Evolutionary conservation across 73 alveolate genomes (phyloP), one percentile per base, ranked within the genome.

Genomic region (Effrenium voratum): DNA sequence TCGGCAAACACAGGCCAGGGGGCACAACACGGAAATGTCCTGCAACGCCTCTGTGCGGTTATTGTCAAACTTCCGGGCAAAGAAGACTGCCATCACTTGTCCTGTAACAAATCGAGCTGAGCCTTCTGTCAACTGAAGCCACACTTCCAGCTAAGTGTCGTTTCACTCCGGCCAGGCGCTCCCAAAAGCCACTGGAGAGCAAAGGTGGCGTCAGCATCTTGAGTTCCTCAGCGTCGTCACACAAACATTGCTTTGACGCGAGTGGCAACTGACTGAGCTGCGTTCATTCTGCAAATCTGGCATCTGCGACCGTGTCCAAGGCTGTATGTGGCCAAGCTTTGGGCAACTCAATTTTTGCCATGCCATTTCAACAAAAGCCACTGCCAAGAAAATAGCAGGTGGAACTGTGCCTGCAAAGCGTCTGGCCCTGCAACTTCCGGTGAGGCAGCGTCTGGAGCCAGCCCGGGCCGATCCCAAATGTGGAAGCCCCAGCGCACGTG

Each of bases 401-500:
- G n/a, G n/a, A n/a, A n/a, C n/a, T n/a, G n/a, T n/a, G n/a, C n/a
- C n/a, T n/a, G 60, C 81, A 80, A 34, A 85, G 94, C 12, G 45
- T 19, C 94, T 5, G 94, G 94, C 30, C 94, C 94, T n/a, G 94
- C 94, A 8, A 85, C 94, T 60, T 85, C 94, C n/a, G 94, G 94
- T 2, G 82, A 38, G 46, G 63, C 47, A 34, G 60, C 63, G 47
- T 85, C 94, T 22, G 94, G 94, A 30, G 94, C 72, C 82, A 85
- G 81, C 57, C 60, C 44, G 47, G 94, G 94, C 16, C 94, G 94
- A 40, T 85, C 94, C 94, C 94, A 85, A 63, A 85, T 85, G 81
- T 85, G 94, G 46, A 85, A 85, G 79, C 94, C 94, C 94, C 94
- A 85, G 44, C 94, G 94, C 47, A 85, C 94, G 49, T 85, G 94